A percentile compares a stretch with the other conserved stretches of the same genome.
phyloP scores from a whole-genome alignment of 768 basidiomycete species.

The Pisolithus orientalis region DNA sequence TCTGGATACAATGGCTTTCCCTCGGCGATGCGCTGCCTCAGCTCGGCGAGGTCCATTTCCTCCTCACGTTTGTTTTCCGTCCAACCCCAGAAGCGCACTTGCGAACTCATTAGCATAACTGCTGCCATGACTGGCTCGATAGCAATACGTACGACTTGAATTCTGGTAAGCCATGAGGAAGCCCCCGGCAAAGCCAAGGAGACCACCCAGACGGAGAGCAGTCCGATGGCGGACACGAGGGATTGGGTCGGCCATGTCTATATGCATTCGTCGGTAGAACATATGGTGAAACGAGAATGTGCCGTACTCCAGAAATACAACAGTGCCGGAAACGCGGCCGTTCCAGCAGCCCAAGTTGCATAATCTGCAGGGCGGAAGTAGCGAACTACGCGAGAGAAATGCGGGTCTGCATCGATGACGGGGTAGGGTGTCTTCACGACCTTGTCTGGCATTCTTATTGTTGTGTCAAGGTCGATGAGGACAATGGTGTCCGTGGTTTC shows the following conservation, averaged over 20 bases:
- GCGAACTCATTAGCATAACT: slow-evolving; percentile 7
- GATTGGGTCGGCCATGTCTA: slow-evolving; percentile 44
- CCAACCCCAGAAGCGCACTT: slow-evolving; percentile 96
- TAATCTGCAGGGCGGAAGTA: slow-evolving; percentile 90
- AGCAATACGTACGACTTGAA: slow-evolving; percentile 62
- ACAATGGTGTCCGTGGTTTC: not conserved
- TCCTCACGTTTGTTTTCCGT: slow-evolving; percentile 82
- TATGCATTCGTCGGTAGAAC: slow-evolving; percentile 7
- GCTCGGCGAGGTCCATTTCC: slow-evolving; percentile 68
- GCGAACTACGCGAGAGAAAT: slow-evolving; percentile 77
- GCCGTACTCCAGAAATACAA: slow-evolving; percentile 79
- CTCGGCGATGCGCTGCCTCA: slow-evolving; percentile 63
- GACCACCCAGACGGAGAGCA: slow-evolving; percentile 50
- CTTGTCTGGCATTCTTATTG: slow-evolving; percentile 35
- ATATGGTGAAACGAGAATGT: slow-evolving; percentile 1
- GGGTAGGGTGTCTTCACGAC: slow-evolving; percentile 67
- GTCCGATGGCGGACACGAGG: slow-evolving; percentile 32
- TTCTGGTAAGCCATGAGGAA: slow-evolving; percentile 92
- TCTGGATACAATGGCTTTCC: slow-evolving; percentile 86
- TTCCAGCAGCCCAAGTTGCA: slow-evolving; percentile 73
- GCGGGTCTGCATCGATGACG: slow-evolving; percentile 91
- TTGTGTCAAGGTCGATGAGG: not conserved
- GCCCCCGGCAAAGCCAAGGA: slow-evolving; percentile 83
- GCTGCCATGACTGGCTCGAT: slow-evolving; percentile 4
- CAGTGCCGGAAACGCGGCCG: slow-evolving; percentile 75